Conservation (phyloP, 495 filamentous ascomycete species). For the Xylaria venustula region DNA sequence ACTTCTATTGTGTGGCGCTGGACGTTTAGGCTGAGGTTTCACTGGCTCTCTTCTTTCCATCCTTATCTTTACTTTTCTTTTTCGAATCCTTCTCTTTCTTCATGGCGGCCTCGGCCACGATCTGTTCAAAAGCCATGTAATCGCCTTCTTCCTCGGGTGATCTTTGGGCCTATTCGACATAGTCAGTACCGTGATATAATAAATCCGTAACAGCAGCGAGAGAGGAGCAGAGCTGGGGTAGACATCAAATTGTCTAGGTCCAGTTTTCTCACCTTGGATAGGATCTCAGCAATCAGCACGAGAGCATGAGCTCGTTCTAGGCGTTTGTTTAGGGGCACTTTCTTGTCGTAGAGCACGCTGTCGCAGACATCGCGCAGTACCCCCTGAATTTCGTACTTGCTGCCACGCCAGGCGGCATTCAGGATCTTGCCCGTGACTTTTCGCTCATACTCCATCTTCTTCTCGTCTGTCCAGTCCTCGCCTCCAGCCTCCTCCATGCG, state of each 20-base stretch:
- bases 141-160: conserved; percentile 96
- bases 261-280: conserved; percentile 62
- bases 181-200: conserved; percentile 11
- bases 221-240: conserved; percentile 16
- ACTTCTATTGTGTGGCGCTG: not conserved
- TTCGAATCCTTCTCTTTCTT: conserved; percentile 84
- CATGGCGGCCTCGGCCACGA: conserved; percentile 91
- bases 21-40: not conserved
- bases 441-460: conserved; percentile 92
- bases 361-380: conserved; percentile 88
- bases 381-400: conserved; percentile 97
- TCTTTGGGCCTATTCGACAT: conserved; percentile 68
- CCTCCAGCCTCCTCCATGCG: conserved; percentile 92
- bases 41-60: conserved; percentile 17
- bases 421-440: conserved; percentile 96
- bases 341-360: conserved; percentile 69
- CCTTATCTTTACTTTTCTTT: conserved; percentile 68
- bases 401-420: conserved; percentile 95
- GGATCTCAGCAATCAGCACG: conserved; percentile 83
- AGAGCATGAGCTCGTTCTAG: conserved; percentile 88
- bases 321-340: conserved; percentile 76
- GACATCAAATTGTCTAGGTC: no score
- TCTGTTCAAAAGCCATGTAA: conserved; percentile 97
- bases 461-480: conserved; percentile 98
- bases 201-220: not conserved